Base-by-base conservation (phyloP, 257 asterid genomes). In the Solanum medicagineum region DNA sequence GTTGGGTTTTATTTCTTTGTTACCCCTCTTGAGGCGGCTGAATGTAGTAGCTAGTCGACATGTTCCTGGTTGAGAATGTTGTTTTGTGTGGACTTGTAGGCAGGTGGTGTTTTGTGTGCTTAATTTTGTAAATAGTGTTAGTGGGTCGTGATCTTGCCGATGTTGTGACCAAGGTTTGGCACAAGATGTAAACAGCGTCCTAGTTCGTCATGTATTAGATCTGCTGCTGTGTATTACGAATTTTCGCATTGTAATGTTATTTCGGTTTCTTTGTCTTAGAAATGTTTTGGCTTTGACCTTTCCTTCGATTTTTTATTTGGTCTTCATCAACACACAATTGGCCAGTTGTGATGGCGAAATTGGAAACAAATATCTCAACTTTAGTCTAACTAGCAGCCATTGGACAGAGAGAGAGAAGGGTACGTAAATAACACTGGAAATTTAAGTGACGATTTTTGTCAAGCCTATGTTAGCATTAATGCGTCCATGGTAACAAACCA, bases 31-130 rank as follows among this genome's bases (percentile, higher is more conserved):
- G 86, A 84, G 86, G 81, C 88, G 68, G 87, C 73, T 68, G 70
- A 45, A 85, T 42, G 53, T 70, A 60, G 73, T 62, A 60, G 73
- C 73, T 65, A 65, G 82, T 36, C 42, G 73, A 81, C 74, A 57
- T 59, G 85, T 81, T 83, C 82, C 80, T 86, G 29, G 54, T 69
- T 83, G 88, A 87, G 81, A 66, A 66, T 45, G 49, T 63, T 45
- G 49, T 63, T 4, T 5, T 45, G 73, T 26, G 80, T 51, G 29
- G 53, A 70, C 62, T 24, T 80, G 87, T n/a, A 84, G 85, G 44
- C 55, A 22, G 49, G 45, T 47, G 65, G 40, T 68, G 14, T 29
- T 14, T 44, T 15, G 66, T 63, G 62, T 81, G 81, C 59, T 83
- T 26, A 12, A 68, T 62, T n/a, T 24, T 87, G 88, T 87, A 85